A percentile compares a stretch with the other conserved stretches of the same genome.
Conservation (phyloP, 2,329 filamentous ascomycete species). For the Beauveria brongniartii region DNA sequence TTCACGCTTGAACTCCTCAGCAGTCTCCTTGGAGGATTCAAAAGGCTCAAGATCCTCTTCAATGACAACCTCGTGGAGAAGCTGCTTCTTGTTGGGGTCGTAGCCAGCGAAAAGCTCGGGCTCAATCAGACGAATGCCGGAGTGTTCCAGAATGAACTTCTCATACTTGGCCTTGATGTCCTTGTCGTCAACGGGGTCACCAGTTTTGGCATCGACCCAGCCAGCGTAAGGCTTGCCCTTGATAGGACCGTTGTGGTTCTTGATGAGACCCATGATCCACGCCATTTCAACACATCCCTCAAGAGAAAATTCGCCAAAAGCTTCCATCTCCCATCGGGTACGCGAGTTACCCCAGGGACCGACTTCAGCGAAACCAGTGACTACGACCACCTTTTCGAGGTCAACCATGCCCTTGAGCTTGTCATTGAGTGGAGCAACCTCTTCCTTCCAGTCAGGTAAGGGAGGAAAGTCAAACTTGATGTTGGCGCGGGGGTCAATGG, state of each 20-base stretch:
- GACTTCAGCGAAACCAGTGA: conserved; percentile 92
- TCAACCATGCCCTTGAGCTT: conserved; percentile 97
- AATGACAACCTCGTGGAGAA: conserved; percentile 95
- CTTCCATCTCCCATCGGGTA: conserved; percentile 99
- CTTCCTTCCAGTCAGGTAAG: conserved; percentile 84
- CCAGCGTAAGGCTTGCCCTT: conserved; percentile 96
- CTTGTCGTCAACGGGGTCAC: conserved; percentile 95
- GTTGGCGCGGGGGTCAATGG: conserved; percentile 88
- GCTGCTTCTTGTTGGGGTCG: conserved; percentile 96
- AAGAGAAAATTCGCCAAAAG: conserved; percentile 89
- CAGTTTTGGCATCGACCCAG: conserved; percentile 91
- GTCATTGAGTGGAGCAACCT: conserved; percentile 80
- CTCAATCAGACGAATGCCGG: conserved; percentile 94
- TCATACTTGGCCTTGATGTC: conserved; percentile 97
- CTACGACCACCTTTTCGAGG: conserved; percentile 93
- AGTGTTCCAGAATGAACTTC: conserved; percentile 91
- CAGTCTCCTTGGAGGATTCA: conserved; percentile 93
- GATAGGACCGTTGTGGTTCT: conserved; percentile 92
- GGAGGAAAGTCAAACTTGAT: conserved; percentile 95
- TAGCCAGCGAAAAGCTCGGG: conserved; percentile 95
- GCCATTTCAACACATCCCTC: conserved; percentile 99
- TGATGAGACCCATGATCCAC: conserved; percentile 99
- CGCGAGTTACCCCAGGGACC: conserved; percentile 98
- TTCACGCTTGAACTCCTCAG: conserved; percentile 93
- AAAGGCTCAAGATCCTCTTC: conserved; percentile 96